A percentile compares a stretch with the other conserved stretches of the same genome.
phyloP scores from a whole-genome alignment of 306 rosid species.

The Oemleria cerasiformis region DNA sequence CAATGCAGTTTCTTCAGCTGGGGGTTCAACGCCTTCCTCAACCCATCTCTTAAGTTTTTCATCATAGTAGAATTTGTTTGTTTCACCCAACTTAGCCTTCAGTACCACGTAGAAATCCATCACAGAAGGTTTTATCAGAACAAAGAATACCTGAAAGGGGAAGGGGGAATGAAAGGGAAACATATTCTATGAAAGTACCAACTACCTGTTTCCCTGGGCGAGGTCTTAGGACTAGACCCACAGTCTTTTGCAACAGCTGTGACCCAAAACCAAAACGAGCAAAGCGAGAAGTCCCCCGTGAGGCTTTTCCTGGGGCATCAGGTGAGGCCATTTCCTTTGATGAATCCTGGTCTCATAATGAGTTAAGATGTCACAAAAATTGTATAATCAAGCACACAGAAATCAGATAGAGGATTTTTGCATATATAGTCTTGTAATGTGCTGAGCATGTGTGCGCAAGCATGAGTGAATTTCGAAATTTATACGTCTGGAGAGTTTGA shows the following conservation, averaged over 20 bases:
- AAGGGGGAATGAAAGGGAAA: background rate
- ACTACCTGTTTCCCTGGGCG: slow-evolving; percentile 72
- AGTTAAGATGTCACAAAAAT: slow-evolving; percentile 21
- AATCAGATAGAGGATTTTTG: background rate
- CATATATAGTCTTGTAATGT: background rate
- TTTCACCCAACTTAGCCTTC: slow-evolving; percentile 89
- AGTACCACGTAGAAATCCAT: slow-evolving; percentile 24
- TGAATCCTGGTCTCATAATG: slow-evolving; percentile 31
- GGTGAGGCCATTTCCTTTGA: slow-evolving; percentile 47
- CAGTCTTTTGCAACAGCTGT: slow-evolving; percentile 68
- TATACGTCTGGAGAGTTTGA: slow-evolving; percentile 7
- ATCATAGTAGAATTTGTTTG: slow-evolving; percentile 83
- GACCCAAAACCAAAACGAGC: slow-evolving; percentile 80
- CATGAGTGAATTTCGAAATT: background rate
- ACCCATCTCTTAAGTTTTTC: slow-evolving; percentile 92
- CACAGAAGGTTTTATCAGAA: slow-evolving; percentile 18
- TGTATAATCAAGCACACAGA: slow-evolving; percentile 9
- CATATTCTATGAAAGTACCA: slow-evolving; percentile 12
- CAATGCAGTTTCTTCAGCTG: slow-evolving; percentile 69
- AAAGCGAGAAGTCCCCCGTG: slow-evolving; percentile 67
- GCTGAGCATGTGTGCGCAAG: background rate
- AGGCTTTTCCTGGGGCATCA: slow-evolving; percentile 53
- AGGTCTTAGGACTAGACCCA: slow-evolving; percentile 73
- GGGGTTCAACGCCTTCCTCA: slow-evolving; percentile 74
- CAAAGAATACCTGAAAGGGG: slow-evolving; percentile 9